These are phyloP conservation scores for Blepharisma stoltei DNA, from an alignment of 73 alveolate species.

Conservation along the genomic window DNA sequence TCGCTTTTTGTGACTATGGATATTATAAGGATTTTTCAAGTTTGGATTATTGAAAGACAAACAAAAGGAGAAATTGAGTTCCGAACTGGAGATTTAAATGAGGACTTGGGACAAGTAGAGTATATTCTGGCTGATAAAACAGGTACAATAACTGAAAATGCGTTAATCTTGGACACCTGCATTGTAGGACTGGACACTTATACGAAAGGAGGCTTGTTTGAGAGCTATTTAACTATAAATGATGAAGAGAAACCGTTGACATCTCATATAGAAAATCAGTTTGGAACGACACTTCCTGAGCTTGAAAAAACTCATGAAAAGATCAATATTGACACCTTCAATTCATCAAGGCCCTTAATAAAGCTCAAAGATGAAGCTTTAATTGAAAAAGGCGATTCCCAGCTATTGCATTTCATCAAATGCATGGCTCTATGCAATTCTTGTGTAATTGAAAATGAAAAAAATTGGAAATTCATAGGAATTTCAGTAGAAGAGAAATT, in stretches of 20 bases:
- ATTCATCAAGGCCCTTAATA: too few species aligned
- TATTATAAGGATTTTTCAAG: slow-evolving; percentile 64
- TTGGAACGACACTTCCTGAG: too few species aligned
- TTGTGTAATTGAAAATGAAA: neutral
- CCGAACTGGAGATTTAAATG: slow-evolving; percentile 80
- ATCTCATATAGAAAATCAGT: too few species aligned
- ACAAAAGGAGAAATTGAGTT: slow-evolving; percentile 38
- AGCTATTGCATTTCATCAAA: neutral
- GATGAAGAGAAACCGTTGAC: slow-evolving; percentile 9
- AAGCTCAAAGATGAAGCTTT: too few species aligned
- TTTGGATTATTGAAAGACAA: slow-evolving; percentile 53
- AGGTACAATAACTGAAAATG: slow-evolving; percentile 93
- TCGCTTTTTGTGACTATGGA: slow-evolving; percentile 79
- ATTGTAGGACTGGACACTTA: neutral
- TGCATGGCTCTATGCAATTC: slow-evolving; percentile 28
- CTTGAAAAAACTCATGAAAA: too few species aligned
- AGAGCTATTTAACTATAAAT: neutral
- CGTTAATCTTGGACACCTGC: slow-evolving; percentile 62
- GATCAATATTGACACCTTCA: too few species aligned
- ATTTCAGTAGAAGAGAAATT: slow-evolving; percentile 11
- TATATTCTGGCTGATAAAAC: slow-evolving; percentile 95
- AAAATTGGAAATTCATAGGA: neutral
- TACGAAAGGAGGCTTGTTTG: neutral
- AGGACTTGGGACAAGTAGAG: slow-evolving; percentile 87
- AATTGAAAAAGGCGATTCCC: neutral